These are phyloP conservation scores for Acacia pycnantha DNA, from an alignment of 331 rosid genomes.

Conservation along the genomic window DNA sequence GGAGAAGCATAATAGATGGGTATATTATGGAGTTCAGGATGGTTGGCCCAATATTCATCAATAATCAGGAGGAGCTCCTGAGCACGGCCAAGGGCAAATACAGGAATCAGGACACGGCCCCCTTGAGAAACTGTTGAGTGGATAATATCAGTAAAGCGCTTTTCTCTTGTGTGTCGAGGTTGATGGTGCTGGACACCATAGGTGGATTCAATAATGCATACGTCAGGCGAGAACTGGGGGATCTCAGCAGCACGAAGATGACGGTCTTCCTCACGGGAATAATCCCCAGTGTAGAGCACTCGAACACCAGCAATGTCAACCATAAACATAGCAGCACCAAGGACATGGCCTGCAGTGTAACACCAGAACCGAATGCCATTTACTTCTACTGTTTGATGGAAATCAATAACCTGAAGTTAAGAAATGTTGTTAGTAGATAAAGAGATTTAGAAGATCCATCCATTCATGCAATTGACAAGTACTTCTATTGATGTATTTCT, in stretches of 20 bases:
- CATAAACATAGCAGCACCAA: constrained; percentile 8
- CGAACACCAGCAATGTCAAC: constrained; percentile 10
- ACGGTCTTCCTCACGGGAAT: constrained; percentile 74
- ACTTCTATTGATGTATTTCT: neutral
- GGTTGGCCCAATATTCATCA: constrained; percentile 94
- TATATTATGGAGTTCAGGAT: constrained; percentile 81
- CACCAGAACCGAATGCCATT: constrained; percentile 8
- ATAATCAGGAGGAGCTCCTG: constrained; percentile 92
- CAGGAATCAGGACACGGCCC: neutral
- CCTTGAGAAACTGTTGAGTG: constrained; percentile 6
- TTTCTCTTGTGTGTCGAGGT: neutral
- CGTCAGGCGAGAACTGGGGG: neutral
- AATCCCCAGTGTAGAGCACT: constrained; percentile 5
- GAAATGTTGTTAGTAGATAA: neutral
- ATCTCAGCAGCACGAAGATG: constrained; percentile 74
- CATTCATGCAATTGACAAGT: neutral
- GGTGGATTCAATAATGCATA: constrained; percentile 3
- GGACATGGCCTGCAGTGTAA: constrained; percentile 6
- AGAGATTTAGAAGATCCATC: neutral
- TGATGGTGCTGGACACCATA: constrained; percentile 6
- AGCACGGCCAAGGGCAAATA: neutral
- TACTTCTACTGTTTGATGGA: constrained; percentile 6
- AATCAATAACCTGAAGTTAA: constrained; percentile 28
- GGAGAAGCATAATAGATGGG: constrained; percentile 97
- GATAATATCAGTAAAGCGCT: neutral